These are phyloP conservation scores for Cyclotella distinguenda DNA, from an alignment of 108 stramenopile genomes.

Conservation along the genomic window DNA sequence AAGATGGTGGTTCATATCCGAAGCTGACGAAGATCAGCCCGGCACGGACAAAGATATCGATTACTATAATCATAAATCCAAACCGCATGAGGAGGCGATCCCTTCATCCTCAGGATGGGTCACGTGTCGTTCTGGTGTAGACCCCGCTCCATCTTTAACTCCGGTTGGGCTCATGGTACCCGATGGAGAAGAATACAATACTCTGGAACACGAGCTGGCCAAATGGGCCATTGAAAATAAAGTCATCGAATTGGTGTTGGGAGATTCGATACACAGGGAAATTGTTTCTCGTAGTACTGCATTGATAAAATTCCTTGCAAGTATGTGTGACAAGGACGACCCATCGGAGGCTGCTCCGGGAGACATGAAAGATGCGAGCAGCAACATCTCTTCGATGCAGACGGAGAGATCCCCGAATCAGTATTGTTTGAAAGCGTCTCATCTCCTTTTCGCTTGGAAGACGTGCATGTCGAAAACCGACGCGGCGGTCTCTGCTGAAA, in stretches of 20 bases:
- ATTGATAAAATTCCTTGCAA: constrained; percentile 81
- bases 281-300: constrained; percentile 71
- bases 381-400: constrained; percentile 14
- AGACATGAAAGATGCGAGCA: background rate
- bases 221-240: constrained; percentile 86
- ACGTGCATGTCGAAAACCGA: constrained; percentile 78
- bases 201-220: constrained; percentile 75
- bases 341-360: constrained; percentile 3
- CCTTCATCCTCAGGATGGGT: constrained; percentile 81
- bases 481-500: constrained; percentile 77
- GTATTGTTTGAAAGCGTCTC: constrained; percentile 72
- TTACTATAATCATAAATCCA: constrained; percentile 96
- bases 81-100: constrained; percentile 69
- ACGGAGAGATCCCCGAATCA: constrained; percentile 37
- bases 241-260: constrained; percentile 81
- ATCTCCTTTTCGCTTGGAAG: constrained; percentile 84
- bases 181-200: constrained; percentile 68
- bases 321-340: constrained; percentile 68
- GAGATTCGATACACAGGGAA: constrained; percentile 77
- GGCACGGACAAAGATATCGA: constrained; percentile 98
- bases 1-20: constrained; percentile 98
- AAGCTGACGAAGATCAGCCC: constrained; percentile 92
- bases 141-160: constrained; percentile 77
- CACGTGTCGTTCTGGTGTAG: constrained; percentile 71
- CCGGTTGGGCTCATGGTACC: constrained; percentile 74